Evolutionary conservation across 768 basidiomycete species (phyloP), one percentile per base, ranked within the genome.

Genomic region (Pisolithus orientalis): DNA sequence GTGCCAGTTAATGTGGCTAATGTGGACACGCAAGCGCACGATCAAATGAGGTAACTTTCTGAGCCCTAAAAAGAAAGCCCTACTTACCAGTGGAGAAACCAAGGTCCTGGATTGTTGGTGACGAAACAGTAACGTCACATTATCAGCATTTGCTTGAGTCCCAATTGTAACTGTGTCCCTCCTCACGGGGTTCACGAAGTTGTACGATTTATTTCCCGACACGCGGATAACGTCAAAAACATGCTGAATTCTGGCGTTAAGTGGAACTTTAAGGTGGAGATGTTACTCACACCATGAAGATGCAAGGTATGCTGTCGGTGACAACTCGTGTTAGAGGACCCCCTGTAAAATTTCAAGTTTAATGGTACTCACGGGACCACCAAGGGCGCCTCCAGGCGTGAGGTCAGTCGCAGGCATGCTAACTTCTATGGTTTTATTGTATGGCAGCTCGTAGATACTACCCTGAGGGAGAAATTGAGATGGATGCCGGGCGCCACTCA

Each of bases 81-180:
- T 38, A 62, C 60, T 42, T 38, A 62, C 58, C 62, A 62, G 16
- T 62, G 62, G n/a, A 62, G n/a, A 39, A 62, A 42, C 61, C 54
- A 62, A 25, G 61, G 58, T 1, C 60, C 58, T 0, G 83, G 75
- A 63, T 87, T 87, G 62, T 86, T 78, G 0, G 84, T 83, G 16
- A 61, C 63, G 71, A 84, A 87, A 10, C 84, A n/a, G 77, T 28
- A 88, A 71, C 0, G 78, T 79, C 16, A 78, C 72, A 16, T 63
- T 65, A 39, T 67, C 59, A 66, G 47, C 65, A 65, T 56, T 71
- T 67, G 13, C 61, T 59, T 42, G 60, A n/a, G 28, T 6, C 3
- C 59, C 70, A 1, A 48, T 45, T 8, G 58, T 54, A 6, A 80
- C 70, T 0, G 76, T 78, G 59, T 85, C 81, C 43, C 80, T 69